Evolutionary conservation across 306 rosid species (phyloP).

Genomic region (Dryas octopetala): DNA sequence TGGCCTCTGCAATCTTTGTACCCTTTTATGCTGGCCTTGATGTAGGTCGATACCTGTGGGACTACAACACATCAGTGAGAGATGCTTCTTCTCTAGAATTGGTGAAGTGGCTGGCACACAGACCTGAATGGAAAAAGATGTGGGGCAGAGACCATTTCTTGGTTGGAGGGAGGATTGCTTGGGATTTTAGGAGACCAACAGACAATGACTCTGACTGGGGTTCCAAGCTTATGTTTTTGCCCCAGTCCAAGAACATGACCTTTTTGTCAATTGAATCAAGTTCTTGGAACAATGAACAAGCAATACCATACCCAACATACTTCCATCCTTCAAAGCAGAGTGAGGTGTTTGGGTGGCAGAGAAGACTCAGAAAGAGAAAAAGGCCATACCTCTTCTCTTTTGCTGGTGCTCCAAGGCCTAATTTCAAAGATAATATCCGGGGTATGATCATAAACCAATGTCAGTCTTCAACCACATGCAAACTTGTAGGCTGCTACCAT

Average conservation of each 20-base stretch:
- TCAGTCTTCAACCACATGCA: conserved; percentile 34
- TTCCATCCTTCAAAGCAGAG: conserved; percentile 45
- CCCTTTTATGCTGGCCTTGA: conserved; percentile 63
- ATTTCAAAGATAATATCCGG: conserved; percentile 13
- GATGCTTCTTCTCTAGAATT: conserved; percentile 45
- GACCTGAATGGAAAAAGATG: conserved; percentile 51
- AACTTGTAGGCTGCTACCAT: conserved; percentile 28
- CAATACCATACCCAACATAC: conserved; percentile 60
- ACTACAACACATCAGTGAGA: conserved; percentile 33
- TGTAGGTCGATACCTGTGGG: conserved; percentile 51
- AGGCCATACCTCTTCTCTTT: conserved; percentile 51
- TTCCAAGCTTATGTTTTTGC: conserved; percentile 51
- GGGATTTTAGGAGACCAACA: conserved; percentile 48
- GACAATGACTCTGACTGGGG: conserved; percentile 52
- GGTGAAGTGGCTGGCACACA: conserved; percentile 37
- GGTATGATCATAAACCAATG: conserved; percentile 42
- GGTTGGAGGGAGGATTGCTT: conserved; percentile 52
- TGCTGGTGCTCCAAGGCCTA: conserved; percentile 51
- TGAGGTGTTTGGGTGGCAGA: conserved; percentile 45
- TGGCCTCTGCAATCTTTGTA: conserved; percentile 58
- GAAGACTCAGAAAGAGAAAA: conserved; percentile 34
- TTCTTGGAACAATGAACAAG: conserved; percentile 39
- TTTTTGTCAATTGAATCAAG: conserved; percentile 45
- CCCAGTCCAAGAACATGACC: conserved; percentile 50
- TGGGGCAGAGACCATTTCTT: conserved; percentile 63